Conservation (phyloP, 2,329 filamentous ascomycete species). For the Ascochyta fabae region DNA sequence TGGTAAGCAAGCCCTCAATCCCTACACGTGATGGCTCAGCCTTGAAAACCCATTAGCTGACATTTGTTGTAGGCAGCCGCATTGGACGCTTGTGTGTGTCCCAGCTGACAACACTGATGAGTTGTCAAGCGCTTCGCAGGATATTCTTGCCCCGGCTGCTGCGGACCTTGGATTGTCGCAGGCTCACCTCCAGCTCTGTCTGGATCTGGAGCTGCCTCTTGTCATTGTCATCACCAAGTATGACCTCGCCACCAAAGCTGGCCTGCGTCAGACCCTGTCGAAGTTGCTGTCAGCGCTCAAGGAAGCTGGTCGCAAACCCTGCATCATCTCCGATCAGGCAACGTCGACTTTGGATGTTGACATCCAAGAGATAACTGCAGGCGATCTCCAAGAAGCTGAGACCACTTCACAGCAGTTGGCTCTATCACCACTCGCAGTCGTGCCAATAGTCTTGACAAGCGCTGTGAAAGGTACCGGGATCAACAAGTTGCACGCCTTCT, state of each 20-base stretch:
- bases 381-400: constrained; percentile 65
- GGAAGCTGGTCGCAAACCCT: constrained; percentile 73
- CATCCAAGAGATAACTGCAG: constrained; percentile 62
- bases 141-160: constrained; percentile 58
- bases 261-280: constrained; percentile 72
- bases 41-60: not conserved
- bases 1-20: constrained; percentile 60
- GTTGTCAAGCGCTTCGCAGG: constrained; percentile 55
- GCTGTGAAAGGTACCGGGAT: constrained; percentile 85
- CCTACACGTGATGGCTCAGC: too few relatives aligned
- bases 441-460: constrained; percentile 89
- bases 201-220: constrained; percentile 79
- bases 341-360: constrained; percentile 43
- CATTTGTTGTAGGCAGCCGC: constrained; percentile 64
- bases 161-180: constrained; percentile 74
- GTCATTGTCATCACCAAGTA: constrained; percentile 88
- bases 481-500: constrained; percentile 78
- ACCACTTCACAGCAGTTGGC: constrained; percentile 61
- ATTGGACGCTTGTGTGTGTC: constrained; percentile 90
- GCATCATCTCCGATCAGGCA: constrained; percentile 62
- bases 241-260: constrained; percentile 78
- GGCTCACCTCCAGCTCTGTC: constrained; percentile 82
- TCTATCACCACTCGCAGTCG: constrained; percentile 57
- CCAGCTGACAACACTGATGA: constrained; percentile 75
- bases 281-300: constrained; percentile 81